Conservation (phyloP, 768 basidiomycete species). For the Lyophyllum decastes region DNA sequence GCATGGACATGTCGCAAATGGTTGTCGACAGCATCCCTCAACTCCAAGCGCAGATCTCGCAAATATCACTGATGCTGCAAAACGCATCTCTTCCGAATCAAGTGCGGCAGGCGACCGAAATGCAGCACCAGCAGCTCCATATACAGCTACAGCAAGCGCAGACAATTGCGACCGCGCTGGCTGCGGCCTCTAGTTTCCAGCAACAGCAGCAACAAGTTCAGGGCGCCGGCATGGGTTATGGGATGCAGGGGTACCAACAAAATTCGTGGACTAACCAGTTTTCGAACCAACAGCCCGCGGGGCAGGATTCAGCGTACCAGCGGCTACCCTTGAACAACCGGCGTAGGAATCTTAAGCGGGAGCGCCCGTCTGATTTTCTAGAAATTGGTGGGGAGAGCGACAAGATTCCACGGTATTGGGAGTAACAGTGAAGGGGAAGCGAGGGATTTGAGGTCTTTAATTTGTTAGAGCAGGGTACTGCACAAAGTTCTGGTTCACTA, state of each 20-base stretch:
- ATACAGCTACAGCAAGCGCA: conserved; percentile 82
- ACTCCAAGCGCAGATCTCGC: conserved; percentile 83
- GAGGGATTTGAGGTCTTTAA: not conserved
- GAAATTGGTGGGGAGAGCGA: conserved; percentile 69
- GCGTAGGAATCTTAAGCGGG: conserved; percentile 75
- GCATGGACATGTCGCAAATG: conserved; percentile 71
- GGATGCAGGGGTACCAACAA: conserved; percentile 40
- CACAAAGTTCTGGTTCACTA: too few relatives aligned
- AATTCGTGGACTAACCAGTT: conserved; percentile 48
- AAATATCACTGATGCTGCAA: conserved; percentile 77
- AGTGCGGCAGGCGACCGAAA: conserved; percentile 78
- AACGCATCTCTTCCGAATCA: conserved; percentile 72
- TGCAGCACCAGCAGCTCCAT: conserved; percentile 81
- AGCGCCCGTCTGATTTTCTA: conserved; percentile 82
- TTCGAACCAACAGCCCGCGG: conserved; percentile 62
- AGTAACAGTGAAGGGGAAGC: conserved; percentile 38
- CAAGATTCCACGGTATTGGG: conserved; percentile 79
- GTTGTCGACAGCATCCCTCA: conserved; percentile 77
- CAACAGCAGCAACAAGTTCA: conserved; percentile 52
- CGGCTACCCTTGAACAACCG: conserved; percentile 81
- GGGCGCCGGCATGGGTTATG: conserved; percentile 38
- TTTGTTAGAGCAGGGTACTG: too few relatives aligned
- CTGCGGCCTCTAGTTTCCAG: conserved; percentile 55
- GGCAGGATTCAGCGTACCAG: conserved; percentile 86
- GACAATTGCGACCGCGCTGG: conserved; percentile 65